phyloP scores from a whole-genome alignment of 805 yeast genomes.

The Lachancea kluyveri region DNA sequence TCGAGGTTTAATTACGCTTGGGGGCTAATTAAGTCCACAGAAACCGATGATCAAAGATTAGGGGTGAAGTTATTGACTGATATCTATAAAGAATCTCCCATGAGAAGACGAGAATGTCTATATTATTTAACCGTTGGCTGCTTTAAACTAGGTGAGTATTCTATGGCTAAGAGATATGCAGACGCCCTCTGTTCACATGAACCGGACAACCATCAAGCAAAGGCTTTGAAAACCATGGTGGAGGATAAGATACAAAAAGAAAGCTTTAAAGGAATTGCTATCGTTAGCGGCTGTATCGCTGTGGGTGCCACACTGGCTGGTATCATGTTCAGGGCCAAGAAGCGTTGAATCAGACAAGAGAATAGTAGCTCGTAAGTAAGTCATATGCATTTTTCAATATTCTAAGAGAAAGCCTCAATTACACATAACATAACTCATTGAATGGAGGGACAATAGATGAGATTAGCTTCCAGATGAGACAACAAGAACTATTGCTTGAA shows the following conservation, averaged over 20 bases:
- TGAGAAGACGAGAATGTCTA: slow-evolving; percentile 80
- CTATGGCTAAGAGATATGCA: slow-evolving; percentile 78
- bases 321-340: slow-evolving; percentile 18
- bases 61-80: slow-evolving; percentile 74
- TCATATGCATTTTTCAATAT: too few relatives aligned
- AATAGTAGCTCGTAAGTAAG: too few relatives aligned
- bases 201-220: slow-evolving; percentile 78
- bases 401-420: too few relatives aligned
- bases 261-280: slow-evolving; percentile 82
- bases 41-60: slow-evolving; percentile 57
- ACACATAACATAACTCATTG: too few relatives aligned
- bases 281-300: slow-evolving; percentile 82
- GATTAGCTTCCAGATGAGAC: too few relatives aligned
- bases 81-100: slow-evolving; percentile 67
- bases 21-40: slow-evolving; percentile 78
- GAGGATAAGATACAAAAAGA: slow-evolving; percentile 83
- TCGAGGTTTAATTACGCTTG: slow-evolving; percentile 92
- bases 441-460: too few relatives aligned
- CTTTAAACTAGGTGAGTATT: slow-evolving; percentile 79
- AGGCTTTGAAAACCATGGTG: slow-evolving; percentile 62
- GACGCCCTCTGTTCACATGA: slow-evolving; percentile 73
- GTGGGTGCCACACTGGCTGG: slow-evolving; percentile 59
- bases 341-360: slow-evolving; percentile 7
- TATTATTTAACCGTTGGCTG: slow-evolving; percentile 86
- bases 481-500: too few relatives aligned